Base-by-base conservation (phyloP, 768 basidiomycete genomes). In the Daedalea quercina region DNA sequence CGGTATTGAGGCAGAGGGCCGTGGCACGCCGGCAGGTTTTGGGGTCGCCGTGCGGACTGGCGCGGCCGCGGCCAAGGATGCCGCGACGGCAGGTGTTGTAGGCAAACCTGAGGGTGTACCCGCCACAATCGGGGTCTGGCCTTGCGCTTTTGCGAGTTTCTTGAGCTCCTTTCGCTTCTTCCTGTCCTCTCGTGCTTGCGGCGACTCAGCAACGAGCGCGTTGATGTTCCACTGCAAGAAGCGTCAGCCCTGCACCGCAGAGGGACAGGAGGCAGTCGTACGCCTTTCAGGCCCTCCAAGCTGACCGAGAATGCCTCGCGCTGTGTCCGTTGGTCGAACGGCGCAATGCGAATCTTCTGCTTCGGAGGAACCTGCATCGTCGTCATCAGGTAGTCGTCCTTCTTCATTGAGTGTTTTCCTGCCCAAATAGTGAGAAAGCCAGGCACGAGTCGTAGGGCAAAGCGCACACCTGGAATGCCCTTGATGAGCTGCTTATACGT, bases 371-470 rank as follows among this genome's bases (percentile, higher is more conserved):
- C 73, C 58, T 78, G 73, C 73, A 90, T 86, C 57, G 80, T 80
- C 1, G 70, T 80, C 35, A 74, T 75, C 47, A 90, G 67, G 66
- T 80, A 87, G 54, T 85, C 81, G 60, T 90, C 87, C 65, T 85
- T 90, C 72, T 87, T 88, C 75, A 79, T 74, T 25, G 87, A 85
- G 57, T 90, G 87, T 66, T 89, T 90, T 54, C 87, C 84, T 85
- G 58, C 19, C 20, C 51, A 25, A 33, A 33, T 45, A 47, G 20
- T 49, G 43, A 31, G 28, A 31, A 31, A 34, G 55, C 44, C 40
- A 19, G 34, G 44, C 44, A 44, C 25, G 35, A 45, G 45, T 50
- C 33, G 13, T 23, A 17, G 33, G 48, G 17, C n/a, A 52, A 48
- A 26, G 46, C 33, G 73, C 81, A 60, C 66, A 84, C 84, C 87